Percentiles rank a stretch among this genome's conserved stretches.
Conservation (phyloP, 1,284 basidiomycete genomes). For the Sporisorium sorghi region DNA sequence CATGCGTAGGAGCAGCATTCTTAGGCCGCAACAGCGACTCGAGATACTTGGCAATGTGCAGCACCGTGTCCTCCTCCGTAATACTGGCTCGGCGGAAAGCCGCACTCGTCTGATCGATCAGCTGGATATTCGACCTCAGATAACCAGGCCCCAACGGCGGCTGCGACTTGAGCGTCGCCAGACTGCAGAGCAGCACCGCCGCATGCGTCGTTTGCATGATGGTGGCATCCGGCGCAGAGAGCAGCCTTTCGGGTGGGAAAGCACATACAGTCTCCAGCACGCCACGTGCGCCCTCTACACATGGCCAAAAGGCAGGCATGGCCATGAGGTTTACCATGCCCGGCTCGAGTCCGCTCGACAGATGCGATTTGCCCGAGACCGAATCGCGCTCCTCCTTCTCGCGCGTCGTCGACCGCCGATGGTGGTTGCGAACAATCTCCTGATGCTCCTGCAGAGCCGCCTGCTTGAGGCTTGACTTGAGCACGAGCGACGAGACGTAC, state of each 20-base stretch:
- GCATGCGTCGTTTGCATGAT: slow-evolving; percentile 46
- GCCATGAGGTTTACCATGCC: slow-evolving; percentile 49
- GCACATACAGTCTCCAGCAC: slow-evolving; percentile 42
- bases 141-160: slow-evolving; percentile 46
- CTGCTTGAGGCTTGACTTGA: slow-evolving; percentile 49
- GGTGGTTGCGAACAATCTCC: slow-evolving; percentile 47
- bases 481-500: slow-evolving; percentile 47
- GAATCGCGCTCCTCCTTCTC: slow-evolving; percentile 46
- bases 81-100: slow-evolving; percentile 45
- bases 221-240: slow-evolving; percentile 43
- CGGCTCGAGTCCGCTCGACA: slow-evolving; percentile 29
- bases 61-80: slow-evolving; percentile 42
- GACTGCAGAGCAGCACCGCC: slow-evolving; percentile 46
- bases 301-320: slow-evolving; percentile 54
- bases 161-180: slow-evolving; percentile 43
- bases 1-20: slow-evolving; percentile 24
- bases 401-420: slow-evolving; percentile 37
- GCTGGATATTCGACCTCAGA: slow-evolving; percentile 41
- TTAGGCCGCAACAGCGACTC: slow-evolving; percentile 45
- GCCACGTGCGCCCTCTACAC: slow-evolving; percentile 44
- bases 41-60: slow-evolving; percentile 46
- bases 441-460: slow-evolving; percentile 48
- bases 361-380: slow-evolving; percentile 32
- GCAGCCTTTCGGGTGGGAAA: slow-evolving; percentile 28
- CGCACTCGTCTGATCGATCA: slow-evolving; percentile 43